Base-by-base conservation (phyloP, 768 basidiomycete species). In the Russula earlei region DNA sequence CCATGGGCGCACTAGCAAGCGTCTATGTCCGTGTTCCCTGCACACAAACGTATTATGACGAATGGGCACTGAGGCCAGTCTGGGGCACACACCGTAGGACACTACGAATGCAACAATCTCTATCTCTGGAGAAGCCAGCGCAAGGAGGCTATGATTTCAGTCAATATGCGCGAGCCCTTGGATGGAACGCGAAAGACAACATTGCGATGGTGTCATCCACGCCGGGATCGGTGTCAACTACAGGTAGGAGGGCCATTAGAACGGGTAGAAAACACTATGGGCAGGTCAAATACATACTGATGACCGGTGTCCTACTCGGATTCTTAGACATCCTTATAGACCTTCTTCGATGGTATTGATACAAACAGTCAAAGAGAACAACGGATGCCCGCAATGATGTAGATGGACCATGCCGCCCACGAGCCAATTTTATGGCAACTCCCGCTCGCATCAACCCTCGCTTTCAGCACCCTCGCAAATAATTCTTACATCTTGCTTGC, bases 191-290 rank as follows among this genome's bases (percentile, higher is more conserved):
- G n/a, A 45, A 49, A 47, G 68, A 82, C 56, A 55, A 85, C 88
- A 93, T 81, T 27, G 89, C 89, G 49, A 91, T 62, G 24, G 77
- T 73, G 67, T 93, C 91, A 65, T 93, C 91, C 4, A 91, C 84
- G 33, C 91, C 91, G 7, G 90, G 87, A 65, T 93, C 90, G 25
- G 87, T 87, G 62, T 91, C 89, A 64, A 90, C 87, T 90, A 63
- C 29, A n/a, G 20, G 34, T 6, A 15, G 42, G n/a, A 14, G 19
- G 22, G 31, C 33, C 12, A 19, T 34, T 1, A 54, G 24, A 51
- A 12, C 6, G 22, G 24, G 25, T 7, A 24, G 3, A n/a, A 33
- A 11, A 42, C 25, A 29, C 2, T 2, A 46, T 20, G 8, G 15
- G 19, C 17, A 25, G 24, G 45, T 31, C 29, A 27, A 20, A 19